Evolutionary conservation across 768 basidiomycete species (phyloP).

Genomic region (Gelatoporia subvermispora): DNA sequence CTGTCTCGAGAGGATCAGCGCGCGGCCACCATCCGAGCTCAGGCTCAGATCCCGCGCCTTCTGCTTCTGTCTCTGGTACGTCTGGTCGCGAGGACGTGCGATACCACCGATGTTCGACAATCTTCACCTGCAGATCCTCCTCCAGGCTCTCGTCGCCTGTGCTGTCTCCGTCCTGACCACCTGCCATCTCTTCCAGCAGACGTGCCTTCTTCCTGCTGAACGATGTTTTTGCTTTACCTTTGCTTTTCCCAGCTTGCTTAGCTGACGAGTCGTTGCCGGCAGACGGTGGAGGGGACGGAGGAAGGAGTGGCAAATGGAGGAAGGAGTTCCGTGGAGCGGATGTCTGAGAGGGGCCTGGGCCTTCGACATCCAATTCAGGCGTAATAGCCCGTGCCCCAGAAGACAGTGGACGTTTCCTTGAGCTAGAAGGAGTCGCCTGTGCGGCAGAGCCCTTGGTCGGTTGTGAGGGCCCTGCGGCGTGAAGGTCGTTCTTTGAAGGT

Average conservation of each 20-base stretch:
- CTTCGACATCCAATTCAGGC: neutral
- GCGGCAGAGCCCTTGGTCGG: neutral
- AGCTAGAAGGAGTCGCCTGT: neutral
- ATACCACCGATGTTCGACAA: conserved; percentile 23
- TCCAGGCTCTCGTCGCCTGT: conserved; percentile 17
- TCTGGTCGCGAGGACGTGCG: conserved; percentile 2
- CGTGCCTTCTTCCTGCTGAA: conserved; percentile 46
- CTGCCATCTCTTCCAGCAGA: conserved; percentile 26
- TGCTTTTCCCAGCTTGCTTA: conserved; percentile 26
- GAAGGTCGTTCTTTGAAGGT: conserved; percentile 19
- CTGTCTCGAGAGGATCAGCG: conserved; percentile 7
- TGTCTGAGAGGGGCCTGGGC: too few species aligned
- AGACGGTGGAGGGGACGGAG: conserved; percentile 64
- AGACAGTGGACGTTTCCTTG: neutral
- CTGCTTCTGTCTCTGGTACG: neutral
- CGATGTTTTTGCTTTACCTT: conserved; percentile 34
- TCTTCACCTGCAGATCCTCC: conserved; percentile 24
- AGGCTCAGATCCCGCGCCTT: conserved; percentile 5
- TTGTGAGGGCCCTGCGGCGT: conserved; percentile 10
- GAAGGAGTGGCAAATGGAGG: conserved; percentile 39
- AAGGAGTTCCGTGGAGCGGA: conserved; percentile 1
- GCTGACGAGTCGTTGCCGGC: conserved; percentile 12
- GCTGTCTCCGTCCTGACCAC: conserved; percentile 21
- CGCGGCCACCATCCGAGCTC: conserved; percentile 17
- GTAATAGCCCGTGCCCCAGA: conserved; percentile 3